Evolutionary conservation across 768 basidiomycete genomes (phyloP), one percentile per base, ranked within the genome.

Genomic region (Pleurotus citrinopileatus): DNA sequence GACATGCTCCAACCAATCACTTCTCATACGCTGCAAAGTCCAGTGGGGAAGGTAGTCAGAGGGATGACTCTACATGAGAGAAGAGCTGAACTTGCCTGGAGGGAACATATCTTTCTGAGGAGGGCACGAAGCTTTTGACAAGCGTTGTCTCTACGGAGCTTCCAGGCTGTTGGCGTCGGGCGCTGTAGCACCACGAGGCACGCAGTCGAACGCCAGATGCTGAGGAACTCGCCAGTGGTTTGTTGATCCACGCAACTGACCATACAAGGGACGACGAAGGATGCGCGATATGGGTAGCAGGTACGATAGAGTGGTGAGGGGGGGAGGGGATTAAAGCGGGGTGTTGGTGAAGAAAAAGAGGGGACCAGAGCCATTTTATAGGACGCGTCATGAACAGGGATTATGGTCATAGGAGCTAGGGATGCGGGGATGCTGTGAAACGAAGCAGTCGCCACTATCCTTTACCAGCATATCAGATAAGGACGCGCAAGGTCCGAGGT

Each of bases 141-240:
- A n/a, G 48, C 28, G 22, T n/a, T 37, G 34, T 51, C 48, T 51
- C 34, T 51, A 7, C 34, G 48, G n/a, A 37, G 28, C n/a, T 51
- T 51, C 48, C 48, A 51, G 15, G 22, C 4, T 2, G 48, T 37
- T 5, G 48, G 48, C 22, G n/a, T 36, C 1, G 48, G 48, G 32
- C 37, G 27, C 34, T 51, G 48, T 19, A 51, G 27, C 17, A 51
- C 34, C 2, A 51, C 48, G n/a, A 32, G 32, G 20, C 48, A 51
- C 10, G 48, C 48, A 22, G 48, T 51, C 48, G 48, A 51, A 19
- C 48, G 48, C 48, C 34, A 51, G n/a, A 51, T 37, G 34, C 37
- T 51, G 19, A 51, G 48, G 32, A 51, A 51, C 48, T 51, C 48
- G 34, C 29, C 20, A 7, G 48, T 51, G 27, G 48, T 36, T 37